Evolutionary conservation across 805 yeast genomes (phyloP).

Genomic region (Limtongozyma cylindracea): DNA sequence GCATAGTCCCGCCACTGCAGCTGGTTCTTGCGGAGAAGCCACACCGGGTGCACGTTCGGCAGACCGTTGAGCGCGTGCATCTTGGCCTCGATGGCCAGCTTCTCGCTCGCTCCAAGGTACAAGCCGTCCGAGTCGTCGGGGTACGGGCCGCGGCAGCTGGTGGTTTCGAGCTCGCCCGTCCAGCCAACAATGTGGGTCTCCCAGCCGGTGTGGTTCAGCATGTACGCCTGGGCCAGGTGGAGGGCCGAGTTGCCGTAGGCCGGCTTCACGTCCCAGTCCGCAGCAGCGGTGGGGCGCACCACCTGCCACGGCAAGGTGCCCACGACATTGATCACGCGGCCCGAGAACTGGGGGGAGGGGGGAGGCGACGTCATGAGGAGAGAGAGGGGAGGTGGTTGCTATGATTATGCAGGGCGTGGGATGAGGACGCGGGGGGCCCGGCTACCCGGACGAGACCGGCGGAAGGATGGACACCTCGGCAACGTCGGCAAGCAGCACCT

Average conservation of each 20-base stretch:
- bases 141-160: slow-evolving; percentile 3
- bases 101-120: slow-evolving; percentile 30
- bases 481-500: no score
- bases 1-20: slow-evolving; percentile 75
- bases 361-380: no score
- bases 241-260: slow-evolving; percentile 70
- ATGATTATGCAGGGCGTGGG: no score
- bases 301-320: slow-evolving; percentile 45
- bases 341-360: no score
- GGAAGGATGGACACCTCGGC: no score
- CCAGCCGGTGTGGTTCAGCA: slow-evolving; percentile 50
- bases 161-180: slow-evolving; percentile 65
- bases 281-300: slow-evolving; percentile 11
- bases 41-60: slow-evolving; percentile 54
- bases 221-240: slow-evolving; percentile 43
- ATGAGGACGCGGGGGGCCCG: no score
- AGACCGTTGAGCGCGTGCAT: slow-evolving; percentile 20
- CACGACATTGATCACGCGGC: slow-evolving; percentile 43
- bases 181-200: slow-evolving; percentile 78
- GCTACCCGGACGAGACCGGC: no score
- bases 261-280: slow-evolving; percentile 29
- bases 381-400: no score
- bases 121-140: slow-evolving; percentile 17
- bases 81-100: slow-evolving; percentile 18
- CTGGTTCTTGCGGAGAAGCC: slow-evolving; percentile 66